Base-by-base conservation (phyloP, 768 basidiomycete species). In the Sporobolomyces phaffii region DNA sequence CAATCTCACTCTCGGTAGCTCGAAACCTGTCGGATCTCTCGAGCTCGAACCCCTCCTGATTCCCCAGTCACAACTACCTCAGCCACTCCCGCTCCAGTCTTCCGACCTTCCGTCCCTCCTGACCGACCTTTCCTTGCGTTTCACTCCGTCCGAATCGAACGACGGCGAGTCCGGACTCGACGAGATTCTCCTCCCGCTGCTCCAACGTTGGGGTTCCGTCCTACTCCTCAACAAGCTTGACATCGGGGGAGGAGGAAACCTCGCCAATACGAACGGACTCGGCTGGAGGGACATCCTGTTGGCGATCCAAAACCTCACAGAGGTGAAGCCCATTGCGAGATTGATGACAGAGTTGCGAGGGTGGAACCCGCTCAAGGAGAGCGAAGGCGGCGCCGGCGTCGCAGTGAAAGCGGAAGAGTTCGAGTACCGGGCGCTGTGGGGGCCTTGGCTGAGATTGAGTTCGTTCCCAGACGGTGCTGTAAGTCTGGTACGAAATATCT, bases 401-500 rank as follows among this genome's bases (percentile, higher is more conserved):
- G 68, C 50, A 18, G 18, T 24, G 1, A 52, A 41, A 29, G 41
- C 49, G 38, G 54, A 63, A 17, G 69, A 88, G 86, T 54, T 79
- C 72, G 75, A 80, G 63, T 78, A 68, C 24, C 18, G 38, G 28
- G 49, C 77, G 0, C 53, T 97, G 47, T 79, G 98, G 71, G 96
- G 96, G 0, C 91, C 91, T 1, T 78, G 97, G 31, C 84, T 88
- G 68, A 81, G 91, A 38, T 80, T 98, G 58, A 87, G 88, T 43
- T 85, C 92, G 8, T 97, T 94, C 76, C 83, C 86, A 89, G 98
- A 82, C 93, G 90, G 86, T 88, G 93, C 75, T 79, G 74, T 64
- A 18, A 11, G 38, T 64, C 18, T 36, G 45, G 52, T 50, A 7
- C 48, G 38, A 24, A 28, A 29, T n/a, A 14, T 28, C 28, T 40